Percentiles rank a stretch among this genome's conserved stretches.
phyloP scores from a whole-genome alignment of 2,329 filamentous ascomycete species.

The Ambrosiella cleistominuta region DNA sequence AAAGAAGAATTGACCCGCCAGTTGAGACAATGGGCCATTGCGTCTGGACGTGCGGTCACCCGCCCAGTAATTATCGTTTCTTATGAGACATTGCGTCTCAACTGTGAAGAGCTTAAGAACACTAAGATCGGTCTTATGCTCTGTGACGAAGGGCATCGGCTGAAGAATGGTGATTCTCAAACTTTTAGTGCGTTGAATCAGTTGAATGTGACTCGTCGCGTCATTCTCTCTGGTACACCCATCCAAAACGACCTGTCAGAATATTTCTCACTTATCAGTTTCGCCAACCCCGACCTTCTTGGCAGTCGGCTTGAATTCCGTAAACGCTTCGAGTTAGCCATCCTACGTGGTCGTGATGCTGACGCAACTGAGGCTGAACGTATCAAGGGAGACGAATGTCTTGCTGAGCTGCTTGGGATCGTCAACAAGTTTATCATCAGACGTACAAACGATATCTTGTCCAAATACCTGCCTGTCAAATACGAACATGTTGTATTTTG shows the following conservation, averaged over 20 bases:
- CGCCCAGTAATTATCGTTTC: slow-evolving; percentile 93
- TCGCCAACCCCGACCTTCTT: slow-evolving; percentile 84
- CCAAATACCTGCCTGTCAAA: slow-evolving; percentile 93
- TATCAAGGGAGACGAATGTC: slow-evolving; percentile 65
- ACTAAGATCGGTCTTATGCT: slow-evolving; percentile 83
- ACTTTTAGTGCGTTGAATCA: slow-evolving; percentile 84
- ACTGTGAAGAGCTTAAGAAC: slow-evolving; percentile 76
- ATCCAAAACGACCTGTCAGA: slow-evolving; percentile 98
- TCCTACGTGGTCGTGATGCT: slow-evolving; percentile 78
- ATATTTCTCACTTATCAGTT: slow-evolving; percentile 90
- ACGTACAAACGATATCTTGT: slow-evolving; percentile 91
- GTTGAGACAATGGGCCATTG: slow-evolving; percentile 85
- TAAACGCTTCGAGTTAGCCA: slow-evolving; percentile 85
- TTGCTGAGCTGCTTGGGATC: slow-evolving; percentile 60
- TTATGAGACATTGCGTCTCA: slow-evolving; percentile 84
- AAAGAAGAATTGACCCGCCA: slow-evolving; percentile 87
- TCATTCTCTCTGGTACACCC: slow-evolving; percentile 90
- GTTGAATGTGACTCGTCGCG: slow-evolving; percentile 74
- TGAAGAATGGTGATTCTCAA: slow-evolving; percentile 93
- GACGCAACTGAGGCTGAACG: slow-evolving; percentile 70
- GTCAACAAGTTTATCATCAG: slow-evolving; percentile 99
- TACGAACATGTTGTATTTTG: slow-evolving; percentile 99
- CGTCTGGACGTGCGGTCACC: slow-evolving; percentile 74
- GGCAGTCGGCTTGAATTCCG: slow-evolving; percentile 82
- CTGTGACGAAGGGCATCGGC: slow-evolving; percentile 87